These are phyloP conservation scores for Pluteus cervinus DNA, from an alignment of 768 basidiomycete species.

Conservation along the genomic window DNA sequence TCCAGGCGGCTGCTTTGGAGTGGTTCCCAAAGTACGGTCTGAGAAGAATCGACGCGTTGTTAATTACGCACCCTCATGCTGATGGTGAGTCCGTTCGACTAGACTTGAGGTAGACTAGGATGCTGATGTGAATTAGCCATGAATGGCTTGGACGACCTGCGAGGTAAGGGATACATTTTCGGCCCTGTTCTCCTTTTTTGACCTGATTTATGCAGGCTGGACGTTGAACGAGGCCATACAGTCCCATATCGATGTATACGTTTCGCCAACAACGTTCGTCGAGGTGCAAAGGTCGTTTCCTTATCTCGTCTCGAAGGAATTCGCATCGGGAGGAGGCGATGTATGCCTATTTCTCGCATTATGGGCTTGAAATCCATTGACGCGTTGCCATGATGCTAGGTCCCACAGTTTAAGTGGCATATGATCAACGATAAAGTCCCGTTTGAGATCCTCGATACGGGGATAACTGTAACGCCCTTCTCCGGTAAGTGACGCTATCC, in stretches of 20 bases:
- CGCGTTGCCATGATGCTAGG: constrained; percentile 29
- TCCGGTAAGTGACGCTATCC: constrained; percentile 35
- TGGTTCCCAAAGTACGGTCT: constrained; percentile 67
- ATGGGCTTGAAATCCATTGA: neutral
- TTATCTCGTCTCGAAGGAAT: constrained; percentile 72
- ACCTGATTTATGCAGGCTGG: constrained; percentile 48
- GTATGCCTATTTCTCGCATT: constrained; percentile 28
- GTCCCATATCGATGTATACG: constrained; percentile 67
- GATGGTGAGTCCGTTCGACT: constrained; percentile 42
- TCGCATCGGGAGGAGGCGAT: constrained; percentile 76
- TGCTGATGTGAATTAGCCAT: constrained; percentile 43
- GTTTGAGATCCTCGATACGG: constrained; percentile 63
- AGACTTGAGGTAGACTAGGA: constrained; percentile 2
- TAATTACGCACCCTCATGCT: constrained; percentile 87
- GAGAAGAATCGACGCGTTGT: constrained; percentile 46
- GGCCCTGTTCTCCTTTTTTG: constrained; percentile 1
- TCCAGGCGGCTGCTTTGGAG: constrained; percentile 46
- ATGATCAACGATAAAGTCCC: constrained; percentile 64
- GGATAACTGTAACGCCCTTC: constrained; percentile 60
- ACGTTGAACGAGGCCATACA: constrained; percentile 63
- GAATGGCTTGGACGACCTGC: constrained; percentile 85
- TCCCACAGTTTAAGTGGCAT: constrained; percentile 81
- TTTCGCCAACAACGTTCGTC: constrained; percentile 55
- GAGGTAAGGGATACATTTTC: constrained; percentile 41
- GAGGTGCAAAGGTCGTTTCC: constrained; percentile 73